Evolutionary conservation across 257 asterid genomes (phyloP).

Genomic region (Plectranthus barbatus): DNA sequence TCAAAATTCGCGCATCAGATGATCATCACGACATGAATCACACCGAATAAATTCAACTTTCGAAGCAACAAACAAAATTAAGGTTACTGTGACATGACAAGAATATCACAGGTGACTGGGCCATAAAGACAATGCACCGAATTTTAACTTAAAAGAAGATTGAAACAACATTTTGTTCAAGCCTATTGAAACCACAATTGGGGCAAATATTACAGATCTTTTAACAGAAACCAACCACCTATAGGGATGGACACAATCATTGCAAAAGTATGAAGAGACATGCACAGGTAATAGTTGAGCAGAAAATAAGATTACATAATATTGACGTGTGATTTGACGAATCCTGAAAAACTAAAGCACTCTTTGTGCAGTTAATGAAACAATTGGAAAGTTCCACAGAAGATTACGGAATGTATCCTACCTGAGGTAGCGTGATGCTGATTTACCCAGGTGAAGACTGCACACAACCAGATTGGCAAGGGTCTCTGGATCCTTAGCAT

Average conservation of each 20-base stretch:
- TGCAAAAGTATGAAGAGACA: background rate
- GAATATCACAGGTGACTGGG: no score
- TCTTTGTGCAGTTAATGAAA: background rate
- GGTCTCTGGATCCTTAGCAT: slow-evolving; percentile 95
- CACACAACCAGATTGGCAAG: slow-evolving; percentile 91
- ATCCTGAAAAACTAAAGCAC: background rate
- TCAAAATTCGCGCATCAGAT: no score
- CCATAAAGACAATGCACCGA: no score
- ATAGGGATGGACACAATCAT: no score
- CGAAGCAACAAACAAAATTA: no score
- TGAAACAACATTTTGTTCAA: background rate
- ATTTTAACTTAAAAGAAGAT: background rate
- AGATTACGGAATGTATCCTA: slow-evolving; percentile 16
- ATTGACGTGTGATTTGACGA: background rate
- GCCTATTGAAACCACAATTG: background rate
- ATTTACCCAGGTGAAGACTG: slow-evolving; percentile 92
- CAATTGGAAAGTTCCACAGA: background rate
- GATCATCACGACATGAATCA: no score
- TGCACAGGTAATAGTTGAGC: background rate
- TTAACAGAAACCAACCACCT: no score
- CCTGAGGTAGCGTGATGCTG: slow-evolving; percentile 86
- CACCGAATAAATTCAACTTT: background rate
- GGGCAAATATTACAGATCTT: no score
- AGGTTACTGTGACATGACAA: background rate
- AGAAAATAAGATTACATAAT: background rate